Conservation (phyloP, 495 filamentous ascomycete genomes). For the Aspergillus nidulans region DNA sequence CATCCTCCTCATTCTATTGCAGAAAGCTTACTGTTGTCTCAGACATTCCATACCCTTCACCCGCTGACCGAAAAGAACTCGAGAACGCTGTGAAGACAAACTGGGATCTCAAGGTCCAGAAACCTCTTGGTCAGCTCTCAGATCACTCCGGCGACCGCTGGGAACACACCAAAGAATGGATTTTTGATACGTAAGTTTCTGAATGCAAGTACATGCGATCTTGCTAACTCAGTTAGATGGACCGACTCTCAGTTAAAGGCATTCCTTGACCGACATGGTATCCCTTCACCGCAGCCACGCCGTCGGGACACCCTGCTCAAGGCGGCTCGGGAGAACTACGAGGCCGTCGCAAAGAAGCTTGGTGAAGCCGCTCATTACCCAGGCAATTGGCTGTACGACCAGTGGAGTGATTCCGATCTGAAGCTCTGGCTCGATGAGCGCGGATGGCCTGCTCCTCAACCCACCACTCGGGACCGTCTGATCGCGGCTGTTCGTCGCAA, state of each 20-base stretch:
- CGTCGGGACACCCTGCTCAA: conserved; percentile 78
- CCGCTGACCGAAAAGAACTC: conserved; percentile 81
- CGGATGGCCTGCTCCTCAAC: conserved; percentile 84
- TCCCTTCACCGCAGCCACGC: conserved; percentile 76
- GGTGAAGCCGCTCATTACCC: conserved; percentile 81
- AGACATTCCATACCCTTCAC: conserved; percentile 78
- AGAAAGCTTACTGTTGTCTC: conserved; percentile 9
- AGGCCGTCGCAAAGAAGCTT: conserved; percentile 73
- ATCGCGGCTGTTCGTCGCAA: conserved; percentile 89
- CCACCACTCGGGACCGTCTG: conserved; percentile 78
- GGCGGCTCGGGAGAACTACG: conserved; percentile 75
- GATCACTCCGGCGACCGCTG: conserved; percentile 68
- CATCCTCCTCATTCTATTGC: not conserved
- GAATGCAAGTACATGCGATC: not conserved
- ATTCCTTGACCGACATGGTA: conserved; percentile 82
- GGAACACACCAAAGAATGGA: conserved; percentile 76
- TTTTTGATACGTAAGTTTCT: conserved; percentile 75
- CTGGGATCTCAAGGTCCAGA: conserved; percentile 71
- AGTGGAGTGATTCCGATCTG: conserved; percentile 75
- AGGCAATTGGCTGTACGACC: conserved; percentile 90
- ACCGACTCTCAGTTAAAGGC: conserved; percentile 83
- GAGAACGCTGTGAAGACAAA: conserved; percentile 81
- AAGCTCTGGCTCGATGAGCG: conserved; percentile 86
- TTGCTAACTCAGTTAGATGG: conserved; percentile 52
- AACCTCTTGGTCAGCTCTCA: conserved; percentile 67